Evolutionary conservation across 805 yeast species (phyloP), one percentile per base, ranked within the genome.

Genomic region (Starmera pachycereana): DNA sequence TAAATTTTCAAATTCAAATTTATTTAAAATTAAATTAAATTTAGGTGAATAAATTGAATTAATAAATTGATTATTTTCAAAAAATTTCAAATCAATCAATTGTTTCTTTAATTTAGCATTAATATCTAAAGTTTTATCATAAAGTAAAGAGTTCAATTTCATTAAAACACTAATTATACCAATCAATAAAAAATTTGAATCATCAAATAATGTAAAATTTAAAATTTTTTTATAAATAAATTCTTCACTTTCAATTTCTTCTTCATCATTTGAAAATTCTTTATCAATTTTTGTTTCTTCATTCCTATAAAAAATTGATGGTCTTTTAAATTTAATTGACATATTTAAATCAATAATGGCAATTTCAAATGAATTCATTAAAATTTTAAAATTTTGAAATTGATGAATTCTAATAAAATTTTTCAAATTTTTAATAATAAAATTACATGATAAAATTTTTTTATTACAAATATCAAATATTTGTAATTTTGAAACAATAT

Each of bases 11-110:
- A 40, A 50, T 10, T 41, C 39, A 10, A 48, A n/a, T 33, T 31
- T 1, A 35, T 34, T 8, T 29, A 16, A 12, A 29, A 28, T 36
- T 19, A 37, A 13, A 13, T 14, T 27, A 9, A 39, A 33, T 7
- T 36, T 46, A 32, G 53, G 53, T 18, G 42, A 38, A 22, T 38
- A 47, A 13, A 46, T 38, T 9, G 43, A 25, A 12, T 16, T 16
- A 16, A 46, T 14, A 35, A 51, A 49, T 19, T 43, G 44, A 31
- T 51, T 52, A 37, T 40, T 33, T 32, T 52, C 54, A 22, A 52
- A 38, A 9, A 39, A 35, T 30, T 51, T 51, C 28, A 52, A 13
- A 8, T 48, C 46, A 6, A 37, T 30, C 12, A 46, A 28, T 11
- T 43, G 38, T 9, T 18, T 9, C 1, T 18, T 14, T n/a, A 48